Percentiles rank a stretch among this genome's conserved stretches.
These are phyloP conservation scores for Zymoseptoria tritici DNA, from an alignment of 2,329 filamentous ascomycete genomes.

Conservation along the genomic window DNA sequence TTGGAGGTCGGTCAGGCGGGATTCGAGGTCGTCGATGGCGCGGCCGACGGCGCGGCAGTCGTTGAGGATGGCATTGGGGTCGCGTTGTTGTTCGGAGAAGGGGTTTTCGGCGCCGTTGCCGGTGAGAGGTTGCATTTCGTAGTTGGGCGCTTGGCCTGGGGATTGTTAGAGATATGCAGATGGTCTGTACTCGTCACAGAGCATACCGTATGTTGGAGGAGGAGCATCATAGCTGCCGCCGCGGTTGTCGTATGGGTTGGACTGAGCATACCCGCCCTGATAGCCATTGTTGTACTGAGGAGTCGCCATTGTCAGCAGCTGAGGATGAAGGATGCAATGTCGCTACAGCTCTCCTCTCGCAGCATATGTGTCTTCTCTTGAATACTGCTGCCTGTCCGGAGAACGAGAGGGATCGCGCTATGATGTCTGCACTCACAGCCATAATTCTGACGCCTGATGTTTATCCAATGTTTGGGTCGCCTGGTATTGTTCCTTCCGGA, in stretches of 20 bases:
- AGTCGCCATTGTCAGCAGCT: conserved; percentile 14
- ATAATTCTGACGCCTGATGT: conserved; percentile 11
- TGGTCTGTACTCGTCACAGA: no score
- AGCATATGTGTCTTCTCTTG: background rate
- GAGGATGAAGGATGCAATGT: conserved; percentile 1
- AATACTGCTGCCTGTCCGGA: conserved; percentile 4
- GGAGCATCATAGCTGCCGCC: conserved; percentile 23
- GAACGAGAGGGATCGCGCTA: background rate
- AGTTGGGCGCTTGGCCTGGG: conserved; percentile 34
- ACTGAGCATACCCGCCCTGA: conserved; percentile 46
- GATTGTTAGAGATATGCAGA: background rate
- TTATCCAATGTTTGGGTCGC: background rate
- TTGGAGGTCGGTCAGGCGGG: conserved; percentile 63
- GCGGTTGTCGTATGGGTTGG: conserved; percentile 46
- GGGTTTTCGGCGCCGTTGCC: conserved; percentile 20
- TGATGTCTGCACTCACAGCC: conserved; percentile 8
- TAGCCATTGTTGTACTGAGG: conserved; percentile 30
- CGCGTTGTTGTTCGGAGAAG: conserved; percentile 30
- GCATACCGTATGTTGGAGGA: conserved; percentile 23
- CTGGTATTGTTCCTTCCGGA: background rate
- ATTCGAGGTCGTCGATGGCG: conserved; percentile 66
- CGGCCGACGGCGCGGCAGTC: conserved; percentile 74
- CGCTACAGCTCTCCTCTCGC: background rate
- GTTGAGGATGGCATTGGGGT: conserved; percentile 74
- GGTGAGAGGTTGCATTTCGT: conserved; percentile 63